Evolutionary conservation across 2,329 filamentous ascomycete species (phyloP).

Genomic region (Curvularia verruculosa): DNA sequence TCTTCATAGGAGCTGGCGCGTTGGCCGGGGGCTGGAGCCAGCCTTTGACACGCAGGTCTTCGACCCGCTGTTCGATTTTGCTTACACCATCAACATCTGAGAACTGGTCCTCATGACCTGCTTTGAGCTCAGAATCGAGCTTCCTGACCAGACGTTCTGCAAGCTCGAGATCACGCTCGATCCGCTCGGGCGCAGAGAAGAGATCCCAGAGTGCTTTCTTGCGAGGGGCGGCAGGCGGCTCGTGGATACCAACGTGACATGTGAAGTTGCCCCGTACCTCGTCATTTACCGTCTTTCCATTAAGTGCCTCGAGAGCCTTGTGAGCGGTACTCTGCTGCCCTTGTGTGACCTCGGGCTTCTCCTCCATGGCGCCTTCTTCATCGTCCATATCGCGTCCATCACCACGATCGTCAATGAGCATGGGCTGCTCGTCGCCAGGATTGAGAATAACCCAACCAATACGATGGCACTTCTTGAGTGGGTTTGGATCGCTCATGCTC

Average conservation of each 20-base stretch:
- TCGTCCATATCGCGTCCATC: constrained; percentile 73
- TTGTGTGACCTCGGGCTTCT: constrained; percentile 54
- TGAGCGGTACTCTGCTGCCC: constrained; percentile 68
- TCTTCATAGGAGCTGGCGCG: constrained; percentile 60
- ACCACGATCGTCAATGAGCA: constrained; percentile 68
- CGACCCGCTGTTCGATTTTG: constrained; percentile 85
- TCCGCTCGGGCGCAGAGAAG: constrained; percentile 90
- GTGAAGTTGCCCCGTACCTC: constrained; percentile 93
- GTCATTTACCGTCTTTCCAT: constrained; percentile 96
- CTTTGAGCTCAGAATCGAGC: constrained; percentile 82
- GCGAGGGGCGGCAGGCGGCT: constrained; percentile 80
- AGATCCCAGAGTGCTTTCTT: constrained; percentile 98
- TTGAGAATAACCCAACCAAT: constrained; percentile 99
- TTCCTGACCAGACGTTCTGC: constrained; percentile 82
- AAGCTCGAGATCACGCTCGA: constrained; percentile 86
- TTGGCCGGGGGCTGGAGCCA: constrained; percentile 71
- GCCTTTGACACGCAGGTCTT: constrained; percentile 77
- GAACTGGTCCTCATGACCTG: constrained; percentile 60
- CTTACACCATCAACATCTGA: constrained; percentile 66
- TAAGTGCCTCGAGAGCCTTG: constrained; percentile 90
- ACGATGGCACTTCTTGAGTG: constrained; percentile 93
- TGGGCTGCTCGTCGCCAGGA: constrained; percentile 70
- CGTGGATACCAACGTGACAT: constrained; percentile 95
- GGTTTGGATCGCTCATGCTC: constrained; percentile 94
- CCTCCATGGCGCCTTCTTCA: constrained; percentile 63